Conservation (phyloP, 257 asterid species). For the Solanum appendiculatum region DNA sequence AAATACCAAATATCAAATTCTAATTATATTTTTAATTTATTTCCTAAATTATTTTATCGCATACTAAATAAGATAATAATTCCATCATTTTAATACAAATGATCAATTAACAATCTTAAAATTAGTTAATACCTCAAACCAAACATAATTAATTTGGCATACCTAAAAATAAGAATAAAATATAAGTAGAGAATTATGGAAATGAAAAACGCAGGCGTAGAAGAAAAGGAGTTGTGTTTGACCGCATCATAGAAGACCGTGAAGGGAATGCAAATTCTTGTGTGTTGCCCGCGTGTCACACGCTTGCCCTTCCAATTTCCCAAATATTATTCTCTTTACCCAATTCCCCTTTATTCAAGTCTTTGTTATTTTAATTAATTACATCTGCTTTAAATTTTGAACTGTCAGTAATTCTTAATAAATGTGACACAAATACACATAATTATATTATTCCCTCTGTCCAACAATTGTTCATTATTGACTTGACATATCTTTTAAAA, state of each 20-base stretch:
- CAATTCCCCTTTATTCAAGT: neutral
- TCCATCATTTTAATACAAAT: neutral
- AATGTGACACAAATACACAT: neutral
- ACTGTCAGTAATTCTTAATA: neutral
- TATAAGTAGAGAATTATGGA: neutral
- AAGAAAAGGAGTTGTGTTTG: constrained; percentile 15
- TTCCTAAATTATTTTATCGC: neutral
- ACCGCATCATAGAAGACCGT: constrained; percentile 42
- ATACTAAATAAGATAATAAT: neutral
- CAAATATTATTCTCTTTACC: constrained; percentile 29
- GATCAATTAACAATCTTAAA: too few relatives aligned
- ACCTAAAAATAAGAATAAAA: too few relatives aligned
- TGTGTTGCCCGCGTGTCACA: constrained; percentile 1
- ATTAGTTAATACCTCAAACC: too few relatives aligned
- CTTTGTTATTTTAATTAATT: neutral
- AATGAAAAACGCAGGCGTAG: neutral
- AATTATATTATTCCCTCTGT: too few relatives aligned
- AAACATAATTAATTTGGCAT: too few relatives aligned
- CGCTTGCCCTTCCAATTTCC: constrained; percentile 16
- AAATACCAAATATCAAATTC: neutral
- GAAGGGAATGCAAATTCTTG: neutral
- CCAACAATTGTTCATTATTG: too few relatives aligned
- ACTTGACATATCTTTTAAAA: too few relatives aligned
- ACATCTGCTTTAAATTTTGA: neutral
- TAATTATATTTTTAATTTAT: too few relatives aligned